Evolutionary conservation across 805 yeast genomes (phyloP).

Genomic region (Saccharomycopsis synnaedendra): DNA sequence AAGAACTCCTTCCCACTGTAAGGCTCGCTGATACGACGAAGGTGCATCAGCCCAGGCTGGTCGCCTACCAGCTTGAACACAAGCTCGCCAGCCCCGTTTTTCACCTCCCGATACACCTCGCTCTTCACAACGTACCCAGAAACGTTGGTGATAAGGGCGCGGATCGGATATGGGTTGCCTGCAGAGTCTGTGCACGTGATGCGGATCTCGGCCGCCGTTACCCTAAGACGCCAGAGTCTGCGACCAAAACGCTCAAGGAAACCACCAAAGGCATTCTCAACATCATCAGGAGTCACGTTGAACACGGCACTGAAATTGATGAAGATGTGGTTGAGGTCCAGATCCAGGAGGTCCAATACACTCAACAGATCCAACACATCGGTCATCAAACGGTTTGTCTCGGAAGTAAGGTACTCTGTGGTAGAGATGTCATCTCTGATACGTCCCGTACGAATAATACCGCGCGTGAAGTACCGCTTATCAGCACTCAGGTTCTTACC

Average conservation of each 20-base stretch:
- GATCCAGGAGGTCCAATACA: conserved; percentile 85
- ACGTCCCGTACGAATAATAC: conserved; percentile 92
- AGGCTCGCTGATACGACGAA: conserved; percentile 91
- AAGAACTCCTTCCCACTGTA: conserved; percentile 96
- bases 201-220: conserved; percentile 95
- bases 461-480: conserved; percentile 93
- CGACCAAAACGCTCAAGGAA: conserved; percentile 96
- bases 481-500: conserved; percentile 91
- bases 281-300: conserved; percentile 89
- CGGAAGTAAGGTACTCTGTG: conserved; percentile 89
- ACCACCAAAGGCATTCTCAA: conserved; percentile 95
- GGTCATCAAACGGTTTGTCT: conserved; percentile 91
- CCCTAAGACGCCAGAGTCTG: conserved; percentile 91
- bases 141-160: conserved; percentile 93
- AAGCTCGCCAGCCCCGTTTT: conserved; percentile 91
- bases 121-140: conserved; percentile 96
- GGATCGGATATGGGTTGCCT: conserved; percentile 86
- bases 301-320: conserved; percentile 94
- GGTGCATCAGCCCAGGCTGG: conserved; percentile 89
- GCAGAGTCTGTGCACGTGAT: conserved; percentile 85
- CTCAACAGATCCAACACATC: conserved; percentile 93
- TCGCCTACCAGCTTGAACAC: conserved; percentile 89
- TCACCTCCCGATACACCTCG: conserved; percentile 89
- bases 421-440: conserved; percentile 88
- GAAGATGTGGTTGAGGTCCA: conserved; percentile 94